phyloP scores from a whole-genome alignment of 768 basidiomycete genomes.

The Galerina sulciceps region DNA sequence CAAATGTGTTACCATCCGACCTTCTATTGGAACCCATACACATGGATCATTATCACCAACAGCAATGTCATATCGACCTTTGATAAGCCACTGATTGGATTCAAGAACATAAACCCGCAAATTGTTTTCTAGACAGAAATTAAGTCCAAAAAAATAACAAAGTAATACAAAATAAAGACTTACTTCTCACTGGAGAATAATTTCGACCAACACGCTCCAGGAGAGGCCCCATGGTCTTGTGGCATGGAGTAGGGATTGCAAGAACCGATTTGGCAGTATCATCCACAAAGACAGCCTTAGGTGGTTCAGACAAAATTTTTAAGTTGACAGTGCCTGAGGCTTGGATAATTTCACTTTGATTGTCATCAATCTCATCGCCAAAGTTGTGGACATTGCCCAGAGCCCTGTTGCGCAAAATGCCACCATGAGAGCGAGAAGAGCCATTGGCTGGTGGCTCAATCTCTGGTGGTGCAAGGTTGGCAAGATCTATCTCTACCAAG shows the following conservation, averaged over 20 bases:
- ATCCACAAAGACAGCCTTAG: not conserved
- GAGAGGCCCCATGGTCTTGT: not conserved
- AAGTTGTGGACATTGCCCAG: constrained; percentile 9
- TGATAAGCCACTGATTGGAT: not conserved
- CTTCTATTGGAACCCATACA: not conserved
- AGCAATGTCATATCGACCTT: not conserved
- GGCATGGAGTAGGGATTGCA: not conserved
- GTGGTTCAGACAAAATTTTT: not conserved
- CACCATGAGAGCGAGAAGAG: constrained; percentile 6
- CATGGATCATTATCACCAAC: not conserved
- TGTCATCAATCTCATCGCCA: not conserved
- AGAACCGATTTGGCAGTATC: not conserved
- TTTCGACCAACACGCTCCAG: not conserved
- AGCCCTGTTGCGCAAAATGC: constrained; percentile 1
- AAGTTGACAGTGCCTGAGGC: not conserved
- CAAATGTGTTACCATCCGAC: not conserved
- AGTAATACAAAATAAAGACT: not conserved
- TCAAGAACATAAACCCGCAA: not conserved
- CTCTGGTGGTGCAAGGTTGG: not conserved
- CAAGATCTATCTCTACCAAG: not conserved
- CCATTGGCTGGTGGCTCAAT: not conserved
- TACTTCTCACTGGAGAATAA: not conserved
- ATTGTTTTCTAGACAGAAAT: not conserved
- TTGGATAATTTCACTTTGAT: not conserved
- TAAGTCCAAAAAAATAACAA: not conserved